phyloP scores from a whole-genome alignment of 345 rosid species.

The Nephelium lappaceum region DNA sequence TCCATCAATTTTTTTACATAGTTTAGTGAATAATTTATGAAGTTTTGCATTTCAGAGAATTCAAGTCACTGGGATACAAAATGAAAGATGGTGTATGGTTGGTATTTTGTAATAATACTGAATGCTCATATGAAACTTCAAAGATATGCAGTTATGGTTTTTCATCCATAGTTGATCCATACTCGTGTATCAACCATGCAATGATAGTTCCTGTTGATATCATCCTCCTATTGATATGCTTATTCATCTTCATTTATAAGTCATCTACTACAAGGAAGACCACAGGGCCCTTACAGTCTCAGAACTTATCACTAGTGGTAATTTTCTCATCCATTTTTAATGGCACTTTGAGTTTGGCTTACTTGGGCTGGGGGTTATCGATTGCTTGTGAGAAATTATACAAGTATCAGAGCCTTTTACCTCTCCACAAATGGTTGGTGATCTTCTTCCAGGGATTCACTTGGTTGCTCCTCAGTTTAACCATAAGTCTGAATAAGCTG shows the following conservation, averaged over 20 bases:
- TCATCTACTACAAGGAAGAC: conserved; percentile 6
- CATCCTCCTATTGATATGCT: conserved; percentile 27
- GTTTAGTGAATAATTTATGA: too few species aligned
- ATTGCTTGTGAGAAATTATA: conserved; percentile 20
- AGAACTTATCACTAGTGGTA: conserved; percentile 7
- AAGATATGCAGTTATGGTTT: conserved; percentile 19
- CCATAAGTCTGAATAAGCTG: conserved; percentile 26
- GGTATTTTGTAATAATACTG: conserved; percentile 26
- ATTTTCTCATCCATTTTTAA: conserved; percentile 31
- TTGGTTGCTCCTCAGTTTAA: conserved; percentile 35
- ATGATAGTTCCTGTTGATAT: conserved; percentile 31
- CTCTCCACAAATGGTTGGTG: conserved; percentile 35
- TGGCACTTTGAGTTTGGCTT: conserved; percentile 36
- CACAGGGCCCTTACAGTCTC: conserved; percentile 3
- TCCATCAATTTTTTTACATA: too few species aligned
- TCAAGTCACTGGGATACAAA: background rate
- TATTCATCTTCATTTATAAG: conserved; percentile 24
- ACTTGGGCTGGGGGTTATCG: conserved; percentile 36
- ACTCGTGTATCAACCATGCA: conserved; percentile 34
- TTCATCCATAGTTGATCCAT: conserved; percentile 26
- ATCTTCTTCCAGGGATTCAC: conserved; percentile 36
- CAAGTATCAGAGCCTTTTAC: conserved; percentile 23
- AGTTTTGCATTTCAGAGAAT: background rate
- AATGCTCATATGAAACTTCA: conserved; percentile 18
- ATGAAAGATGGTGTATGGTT: conserved; percentile 29